These are phyloP conservation scores for Rhodotorula sp. DNA, from an alignment of 1,284 basidiomycete species.

Conservation along the genomic window DNA sequence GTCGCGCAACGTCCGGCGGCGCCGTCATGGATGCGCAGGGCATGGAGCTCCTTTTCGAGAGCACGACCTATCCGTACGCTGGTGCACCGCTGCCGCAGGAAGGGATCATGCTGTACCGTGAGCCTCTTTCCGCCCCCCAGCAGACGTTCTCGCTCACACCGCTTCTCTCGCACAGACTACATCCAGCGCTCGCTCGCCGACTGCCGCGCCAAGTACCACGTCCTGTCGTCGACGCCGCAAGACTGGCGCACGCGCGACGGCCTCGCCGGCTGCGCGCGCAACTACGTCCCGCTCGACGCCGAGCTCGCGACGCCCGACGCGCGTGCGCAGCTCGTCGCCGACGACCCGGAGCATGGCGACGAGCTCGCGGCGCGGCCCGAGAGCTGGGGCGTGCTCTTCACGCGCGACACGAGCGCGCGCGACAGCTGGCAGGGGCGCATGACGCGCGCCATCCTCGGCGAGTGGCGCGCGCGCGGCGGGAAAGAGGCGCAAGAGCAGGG, in stretches of 20 bases:
- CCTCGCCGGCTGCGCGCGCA: constrained; percentile 33
- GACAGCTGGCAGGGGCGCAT: constrained; percentile 37
- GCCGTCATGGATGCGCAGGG: constrained; percentile 25
- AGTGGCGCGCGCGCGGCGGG: constrained; percentile 25
- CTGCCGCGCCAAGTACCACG: constrained; percentile 30
- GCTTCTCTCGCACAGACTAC: constrained; percentile 22
- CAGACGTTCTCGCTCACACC: no score
- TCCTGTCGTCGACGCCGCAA: constrained; percentile 17
- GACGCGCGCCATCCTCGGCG: constrained; percentile 26
- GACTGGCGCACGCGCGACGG: constrained; percentile 38
- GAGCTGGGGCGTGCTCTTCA: constrained; percentile 21
- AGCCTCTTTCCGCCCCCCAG: not conserved
- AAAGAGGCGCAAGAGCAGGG: not conserved
- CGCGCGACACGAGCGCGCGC: constrained; percentile 19
- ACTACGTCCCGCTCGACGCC: constrained; percentile 28
- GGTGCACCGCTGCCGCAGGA: constrained; percentile 30
- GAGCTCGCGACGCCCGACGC: constrained; percentile 5
- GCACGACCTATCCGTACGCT: constrained; percentile 23
- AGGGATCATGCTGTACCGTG: constrained; percentile 23
- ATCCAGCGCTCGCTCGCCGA: constrained; percentile 31
- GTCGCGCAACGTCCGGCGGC: constrained; percentile 20
- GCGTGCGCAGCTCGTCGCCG: not conserved
- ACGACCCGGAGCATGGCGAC: not conserved
- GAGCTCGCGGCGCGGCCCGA: constrained; percentile 21
- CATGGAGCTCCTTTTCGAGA: not conserved